Evolutionary conservation across 192 early-diverging fungal species (phyloP), one percentile per base, ranked within the genome.

Genomic region (Coemansia asiatica): DNA sequence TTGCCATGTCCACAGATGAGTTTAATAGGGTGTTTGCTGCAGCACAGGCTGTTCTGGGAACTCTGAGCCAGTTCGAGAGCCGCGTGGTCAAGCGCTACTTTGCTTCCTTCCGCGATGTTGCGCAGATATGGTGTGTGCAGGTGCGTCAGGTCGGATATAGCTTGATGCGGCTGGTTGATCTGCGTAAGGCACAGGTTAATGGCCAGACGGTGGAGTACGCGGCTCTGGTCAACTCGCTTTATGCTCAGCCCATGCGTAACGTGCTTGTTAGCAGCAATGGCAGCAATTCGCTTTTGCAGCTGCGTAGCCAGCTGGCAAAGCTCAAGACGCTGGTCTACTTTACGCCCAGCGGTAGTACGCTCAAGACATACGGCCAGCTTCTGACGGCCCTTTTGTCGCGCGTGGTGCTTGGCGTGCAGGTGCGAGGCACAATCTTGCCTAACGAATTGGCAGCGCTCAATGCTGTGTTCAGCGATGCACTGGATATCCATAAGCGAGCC

Each of bases 91-190:
- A 26, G 25, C 71, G 75, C 19, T 76, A 76, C 65, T 82, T 73
- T 61, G 60, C 1, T 1, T 61, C 71, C 2, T 76, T 68, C 67
- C 63, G 79, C 22, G 79, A 82, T 46, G 62, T 73, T 4, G 79
- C 79, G 15, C 79, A 82, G 68, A 51, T 76, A 15, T 82, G 79
- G 79, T 67, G 67, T 29, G 51, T 56, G 35, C 68, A 60, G 31
- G 67, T 46, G 13, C 71, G 69, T 25, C 64, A 69, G 40, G 33
- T 64, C 15, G 44, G 38, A 16, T 56, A 64, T 26, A 71, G 56
- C 2, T 40, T 81, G 60, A 35, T 40, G 15, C 61, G 60, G 22
- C 58, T 81, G 22, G 55, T 59, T 1, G 72, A 80, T 48, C 55
- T 72, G 28, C 69, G 73, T 9, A 48, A 60, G 4, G 26, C 31